Evolutionary conservation across 306 rosid genomes (phyloP).

Genomic region (Oemleria cerasiformis): DNA sequence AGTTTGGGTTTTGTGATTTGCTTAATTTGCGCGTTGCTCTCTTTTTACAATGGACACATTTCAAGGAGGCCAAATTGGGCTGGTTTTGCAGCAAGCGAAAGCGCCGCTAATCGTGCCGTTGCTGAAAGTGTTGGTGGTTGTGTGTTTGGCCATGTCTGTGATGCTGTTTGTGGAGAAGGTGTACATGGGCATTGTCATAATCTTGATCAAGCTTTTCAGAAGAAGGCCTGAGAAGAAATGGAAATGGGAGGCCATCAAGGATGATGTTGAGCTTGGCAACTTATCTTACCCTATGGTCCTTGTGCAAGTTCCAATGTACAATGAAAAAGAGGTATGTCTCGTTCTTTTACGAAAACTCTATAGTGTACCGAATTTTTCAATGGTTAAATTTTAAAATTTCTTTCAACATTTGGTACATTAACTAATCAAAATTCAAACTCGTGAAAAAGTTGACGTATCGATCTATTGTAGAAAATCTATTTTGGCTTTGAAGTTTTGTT

Average conservation of each 20-base stretch:
- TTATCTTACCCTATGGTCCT: conserved; percentile 49
- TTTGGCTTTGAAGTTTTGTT: background rate
- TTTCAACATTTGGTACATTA: no score
- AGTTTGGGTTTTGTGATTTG: no score
- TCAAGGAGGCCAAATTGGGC: conserved; percentile 40
- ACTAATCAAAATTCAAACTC: no score
- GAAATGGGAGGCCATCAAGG: conserved; percentile 70
- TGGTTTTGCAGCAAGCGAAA: conserved; percentile 55
- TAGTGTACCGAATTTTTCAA: no score
- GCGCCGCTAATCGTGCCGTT: conserved; percentile 62
- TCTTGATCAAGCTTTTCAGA: conserved; percentile 50
- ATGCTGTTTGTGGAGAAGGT: conserved; percentile 80
- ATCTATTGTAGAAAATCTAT: background rate
- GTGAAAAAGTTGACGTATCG: no score
- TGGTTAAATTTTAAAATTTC: no score
- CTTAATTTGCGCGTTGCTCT: background rate
- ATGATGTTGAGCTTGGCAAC: conserved; percentile 68
- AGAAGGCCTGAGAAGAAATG: conserved; percentile 55
- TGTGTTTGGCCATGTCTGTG: conserved; percentile 68
- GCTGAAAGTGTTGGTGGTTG: conserved; percentile 41
- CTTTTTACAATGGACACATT: conserved; percentile 36
- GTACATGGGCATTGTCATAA: conserved; percentile 73
- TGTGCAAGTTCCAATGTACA: conserved; percentile 38
- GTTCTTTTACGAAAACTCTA: background rate
- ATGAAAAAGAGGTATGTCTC: conserved; percentile 32